phyloP scores from a whole-genome alignment of 75 land plant species.

The Picea glauca region DNA sequence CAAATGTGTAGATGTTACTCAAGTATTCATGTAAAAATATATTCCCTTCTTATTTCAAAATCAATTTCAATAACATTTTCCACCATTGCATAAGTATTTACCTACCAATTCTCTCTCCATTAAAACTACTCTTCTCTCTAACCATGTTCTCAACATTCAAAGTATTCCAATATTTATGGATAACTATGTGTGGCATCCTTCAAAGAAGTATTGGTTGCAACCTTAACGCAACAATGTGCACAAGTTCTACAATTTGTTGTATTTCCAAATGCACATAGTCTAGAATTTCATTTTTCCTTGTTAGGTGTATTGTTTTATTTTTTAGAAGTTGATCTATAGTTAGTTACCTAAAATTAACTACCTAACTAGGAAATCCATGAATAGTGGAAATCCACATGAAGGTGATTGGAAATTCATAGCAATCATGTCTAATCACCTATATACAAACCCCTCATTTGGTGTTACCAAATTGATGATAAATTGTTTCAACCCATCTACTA shows the following conservation, averaged over 20 bases:
- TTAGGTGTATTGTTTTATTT: conserved; percentile 15
- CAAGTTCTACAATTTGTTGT: conserved; percentile 45
- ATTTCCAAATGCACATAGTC: conserved; percentile 56
- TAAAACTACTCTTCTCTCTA: too few species aligned
- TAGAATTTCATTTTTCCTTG: conserved; percentile 58
- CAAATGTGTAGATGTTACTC: too few species aligned
- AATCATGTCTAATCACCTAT: conserved; percentile 65
- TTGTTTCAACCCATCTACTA: conserved; percentile 49
- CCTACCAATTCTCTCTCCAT: too few species aligned
- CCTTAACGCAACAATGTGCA: conserved; percentile 61
- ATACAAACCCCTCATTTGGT: conserved; percentile 48
- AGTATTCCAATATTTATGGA: conserved; percentile 17
- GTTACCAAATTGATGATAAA: conserved; percentile 67
- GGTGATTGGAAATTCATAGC: conserved; percentile 71
- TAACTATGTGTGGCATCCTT: conserved; percentile 58
- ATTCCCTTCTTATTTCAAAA: too few species aligned
- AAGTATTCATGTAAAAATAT: too few species aligned
- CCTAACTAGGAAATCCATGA: too few species aligned
- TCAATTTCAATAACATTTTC: too few species aligned
- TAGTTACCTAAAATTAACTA: conserved; percentile 5
- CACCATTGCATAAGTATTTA: too few species aligned
- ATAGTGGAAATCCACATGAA: too few species aligned
- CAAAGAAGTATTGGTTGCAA: conserved; percentile 34
- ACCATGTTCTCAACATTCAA: too few species aligned
- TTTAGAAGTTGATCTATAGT: conserved; percentile 12